Percentiles rank a stretch among this genome's conserved stretches.
These are phyloP conservation scores for Phytophthora fragariaefolia DNA, from an alignment of 352 stramenopile species.

Conservation along the genomic window DNA sequence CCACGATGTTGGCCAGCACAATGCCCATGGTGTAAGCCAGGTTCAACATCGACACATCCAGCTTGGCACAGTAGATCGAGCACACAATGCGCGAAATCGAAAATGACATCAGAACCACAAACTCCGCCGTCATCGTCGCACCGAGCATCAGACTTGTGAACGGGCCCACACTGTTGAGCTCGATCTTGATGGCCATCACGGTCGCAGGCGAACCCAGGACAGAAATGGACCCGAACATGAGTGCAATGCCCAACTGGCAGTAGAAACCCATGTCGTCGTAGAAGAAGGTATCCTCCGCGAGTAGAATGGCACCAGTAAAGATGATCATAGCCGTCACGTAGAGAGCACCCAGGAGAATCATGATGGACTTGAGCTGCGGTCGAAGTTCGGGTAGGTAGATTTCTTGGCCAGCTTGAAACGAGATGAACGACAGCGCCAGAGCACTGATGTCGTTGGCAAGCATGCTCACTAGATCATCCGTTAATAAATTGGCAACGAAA, in stretches of 20 bases:
- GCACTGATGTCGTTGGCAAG: neutral
- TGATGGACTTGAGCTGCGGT: neutral
- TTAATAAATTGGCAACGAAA: neutral
- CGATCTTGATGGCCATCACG: slow-evolving; percentile 54
- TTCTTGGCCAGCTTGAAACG: neutral
- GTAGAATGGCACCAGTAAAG: too few relatives aligned
- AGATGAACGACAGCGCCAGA: neutral
- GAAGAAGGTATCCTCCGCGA: neutral
- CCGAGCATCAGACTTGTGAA: slow-evolving; percentile 84
- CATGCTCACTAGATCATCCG: neutral
- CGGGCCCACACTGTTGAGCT: slow-evolving; percentile 69
- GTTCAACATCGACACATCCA: slow-evolving; percentile 63
- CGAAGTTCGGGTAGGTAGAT: neutral
- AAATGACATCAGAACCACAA: slow-evolving; percentile 77
- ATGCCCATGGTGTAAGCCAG: slow-evolving; percentile 62
- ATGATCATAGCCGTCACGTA: neutral
- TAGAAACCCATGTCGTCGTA: neutral
- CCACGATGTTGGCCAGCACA: slow-evolving; percentile 60
- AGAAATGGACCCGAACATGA: neutral
- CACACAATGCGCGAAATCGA: slow-evolving; percentile 68
- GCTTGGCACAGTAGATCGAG: slow-evolving; percentile 66
- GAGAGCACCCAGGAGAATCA: neutral
- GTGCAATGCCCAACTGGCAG: neutral
- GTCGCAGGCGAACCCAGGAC: neutral
- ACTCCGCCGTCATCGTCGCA: slow-evolving; percentile 73